phyloP scores from a whole-genome alignment of 768 basidiomycete genomes.

The Kwoniella dendrophila region DNA sequence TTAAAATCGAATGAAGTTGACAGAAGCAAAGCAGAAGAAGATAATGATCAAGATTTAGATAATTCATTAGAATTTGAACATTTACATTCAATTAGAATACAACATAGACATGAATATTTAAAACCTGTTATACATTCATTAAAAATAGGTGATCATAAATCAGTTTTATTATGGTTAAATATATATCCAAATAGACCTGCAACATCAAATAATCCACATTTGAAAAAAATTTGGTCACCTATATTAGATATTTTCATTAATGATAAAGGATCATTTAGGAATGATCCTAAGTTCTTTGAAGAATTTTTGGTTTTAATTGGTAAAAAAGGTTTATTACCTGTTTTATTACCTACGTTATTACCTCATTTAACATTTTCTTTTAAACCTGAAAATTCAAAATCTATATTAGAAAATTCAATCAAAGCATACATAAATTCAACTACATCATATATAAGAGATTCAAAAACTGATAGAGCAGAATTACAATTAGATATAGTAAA shows the following conservation, averaged over 20 bases:
- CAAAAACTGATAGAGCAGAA: constrained; percentile 13
- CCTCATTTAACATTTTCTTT: constrained; percentile 25
- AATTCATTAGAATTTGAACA: too few relatives aligned
- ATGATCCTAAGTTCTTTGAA: constrained; percentile 21
- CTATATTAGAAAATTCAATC: constrained; percentile 19
- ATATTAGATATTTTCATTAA: constrained; percentile 24
- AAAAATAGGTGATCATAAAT: constrained; percentile 11
- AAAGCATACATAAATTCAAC: constrained; percentile 20
- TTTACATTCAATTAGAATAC: constrained; percentile 25
- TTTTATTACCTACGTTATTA: constrained; percentile 25
- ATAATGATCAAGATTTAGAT: too few relatives aligned
- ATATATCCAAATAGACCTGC: constrained; percentile 47
- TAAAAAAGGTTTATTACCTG: constrained; percentile 40
- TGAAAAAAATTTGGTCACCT: constrained; percentile 36
- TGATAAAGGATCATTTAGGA: constrained; percentile 4
- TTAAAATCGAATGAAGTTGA: too few relatives aligned
- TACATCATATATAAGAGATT: constrained; percentile 24
- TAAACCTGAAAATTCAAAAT: constrained; percentile 7
- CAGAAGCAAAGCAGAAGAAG: too few relatives aligned
- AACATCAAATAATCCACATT: constrained; percentile 22
- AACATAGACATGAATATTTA: constrained; percentile 35
- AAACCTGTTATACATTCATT: constrained; percentile 24
- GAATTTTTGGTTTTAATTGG: constrained; percentile 27
- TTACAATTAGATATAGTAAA: constrained; percentile 20
- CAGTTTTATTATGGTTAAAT: constrained; percentile 39